These are phyloP conservation scores for Ophiognomonia clavigignenti-juglandacearum DNA, from an alignment of 2,329 filamentous ascomycete species.

Conservation along the genomic window DNA sequence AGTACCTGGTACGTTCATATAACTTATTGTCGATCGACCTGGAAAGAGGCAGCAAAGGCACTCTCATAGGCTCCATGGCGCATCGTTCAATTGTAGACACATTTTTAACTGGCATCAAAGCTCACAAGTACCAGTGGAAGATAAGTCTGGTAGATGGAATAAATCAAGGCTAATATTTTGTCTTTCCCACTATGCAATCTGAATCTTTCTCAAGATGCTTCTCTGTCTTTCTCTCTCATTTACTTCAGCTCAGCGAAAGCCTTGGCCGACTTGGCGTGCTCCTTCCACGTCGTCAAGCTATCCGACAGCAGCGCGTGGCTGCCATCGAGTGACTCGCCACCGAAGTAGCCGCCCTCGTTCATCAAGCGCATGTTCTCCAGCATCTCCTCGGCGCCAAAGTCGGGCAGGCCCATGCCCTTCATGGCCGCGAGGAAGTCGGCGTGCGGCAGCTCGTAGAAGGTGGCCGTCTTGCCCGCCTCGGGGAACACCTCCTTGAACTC, in stretches of 20 bases:
- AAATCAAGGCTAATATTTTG: too few relatives aligned
- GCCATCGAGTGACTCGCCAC: constrained; percentile 35
- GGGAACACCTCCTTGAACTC: constrained; percentile 33
- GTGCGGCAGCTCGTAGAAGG: constrained; percentile 30
- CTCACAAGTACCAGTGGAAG: too few relatives aligned
- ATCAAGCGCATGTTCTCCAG: constrained; percentile 49
- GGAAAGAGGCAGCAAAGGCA: too few relatives aligned
- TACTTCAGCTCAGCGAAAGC: constrained; percentile 32
- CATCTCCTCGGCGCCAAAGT: constrained; percentile 41
- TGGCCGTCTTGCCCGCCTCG: constrained; percentile 33
- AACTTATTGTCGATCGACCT: too few relatives aligned
- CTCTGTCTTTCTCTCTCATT: too few relatives aligned
- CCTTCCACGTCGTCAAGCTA: constrained; percentile 36
- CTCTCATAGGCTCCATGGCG: too few relatives aligned
- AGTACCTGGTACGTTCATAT: too few relatives aligned
- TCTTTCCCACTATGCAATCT: too few relatives aligned
- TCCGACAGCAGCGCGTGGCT: constrained; percentile 32
- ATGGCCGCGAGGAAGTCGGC: constrained; percentile 36
- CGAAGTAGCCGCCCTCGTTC: constrained; percentile 48
- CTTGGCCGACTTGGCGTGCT: constrained; percentile 29
- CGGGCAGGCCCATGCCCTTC: constrained; percentile 30
- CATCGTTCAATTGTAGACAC: too few relatives aligned
- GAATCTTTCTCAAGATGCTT: too few relatives aligned
- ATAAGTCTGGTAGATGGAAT: too few relatives aligned
- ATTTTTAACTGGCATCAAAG: too few relatives aligned